A percentile compares a stretch with the other conserved stretches of the same genome.
Conservation (phyloP, 331 rosid genomes). For the Saraca asoca region DNA sequence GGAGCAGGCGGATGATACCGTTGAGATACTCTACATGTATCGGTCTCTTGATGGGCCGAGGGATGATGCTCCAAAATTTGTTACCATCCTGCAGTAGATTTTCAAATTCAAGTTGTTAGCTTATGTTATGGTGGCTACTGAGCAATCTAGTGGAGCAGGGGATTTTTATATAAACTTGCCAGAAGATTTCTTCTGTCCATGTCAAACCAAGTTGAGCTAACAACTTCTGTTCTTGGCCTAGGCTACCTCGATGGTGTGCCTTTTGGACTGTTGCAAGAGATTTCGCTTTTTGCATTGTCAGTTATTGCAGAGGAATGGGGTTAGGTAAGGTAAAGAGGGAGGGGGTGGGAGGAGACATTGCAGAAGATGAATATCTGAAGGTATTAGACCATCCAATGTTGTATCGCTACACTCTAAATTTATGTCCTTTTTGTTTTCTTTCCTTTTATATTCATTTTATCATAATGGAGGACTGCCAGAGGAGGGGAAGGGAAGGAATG, state of each 20-base stretch:
- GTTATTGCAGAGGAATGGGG: slow-evolving; percentile 34
- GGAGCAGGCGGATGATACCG: slow-evolving; percentile 33
- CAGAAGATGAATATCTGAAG: slow-evolving; percentile 34
- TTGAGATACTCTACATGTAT: slow-evolving; percentile 70
- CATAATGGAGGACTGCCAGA: slow-evolving; percentile 50
- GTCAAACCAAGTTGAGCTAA: slow-evolving; percentile 34
- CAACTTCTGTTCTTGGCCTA: slow-evolving; percentile 38
- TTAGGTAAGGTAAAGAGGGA: slow-evolving; percentile 6
- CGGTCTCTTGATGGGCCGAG: slow-evolving; percentile 79
- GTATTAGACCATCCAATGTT: slow-evolving; percentile 47
- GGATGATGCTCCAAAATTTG: slow-evolving; percentile 61
- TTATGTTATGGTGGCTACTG: slow-evolving; percentile 36
- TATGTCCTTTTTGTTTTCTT: slow-evolving; percentile 44
- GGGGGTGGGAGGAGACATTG: slow-evolving; percentile 38
- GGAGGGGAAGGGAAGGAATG: slow-evolving; percentile 41
- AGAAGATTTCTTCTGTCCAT: slow-evolving; percentile 43
- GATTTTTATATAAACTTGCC: slow-evolving; percentile 48
- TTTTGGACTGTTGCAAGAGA: slow-evolving; percentile 13
- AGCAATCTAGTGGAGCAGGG: slow-evolving; percentile 39
- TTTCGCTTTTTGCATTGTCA: slow-evolving; percentile 31
- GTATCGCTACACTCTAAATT: slow-evolving; percentile 54
- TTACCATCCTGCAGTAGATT: slow-evolving; percentile 52
- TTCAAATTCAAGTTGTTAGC: slow-evolving; percentile 37
- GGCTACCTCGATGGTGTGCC: slow-evolving; percentile 34
- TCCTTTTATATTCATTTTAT: slow-evolving; percentile 57